These are phyloP conservation scores for Penicillium cataractarum DNA, from an alignment of 495 filamentous ascomycete genomes.

Conservation along the genomic window DNA sequence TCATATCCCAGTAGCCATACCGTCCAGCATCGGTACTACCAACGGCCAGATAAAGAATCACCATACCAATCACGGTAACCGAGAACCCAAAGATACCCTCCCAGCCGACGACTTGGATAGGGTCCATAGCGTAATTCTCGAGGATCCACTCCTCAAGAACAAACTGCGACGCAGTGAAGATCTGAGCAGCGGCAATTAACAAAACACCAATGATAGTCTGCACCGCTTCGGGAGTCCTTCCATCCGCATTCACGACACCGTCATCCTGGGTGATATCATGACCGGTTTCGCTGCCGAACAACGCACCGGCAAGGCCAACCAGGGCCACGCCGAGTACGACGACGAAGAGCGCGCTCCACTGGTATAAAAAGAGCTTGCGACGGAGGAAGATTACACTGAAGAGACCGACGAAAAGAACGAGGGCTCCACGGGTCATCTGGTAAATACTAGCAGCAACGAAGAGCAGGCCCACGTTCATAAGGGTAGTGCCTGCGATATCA, in stretches of 20 bases:
- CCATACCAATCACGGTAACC: conserved; percentile 79
- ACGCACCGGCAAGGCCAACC: conserved; percentile 84
- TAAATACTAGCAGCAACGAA: conserved; percentile 96
- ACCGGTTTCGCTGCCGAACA: conserved; percentile 67
- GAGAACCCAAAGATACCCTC: conserved; percentile 90
- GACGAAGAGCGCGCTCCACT: conserved; percentile 85
- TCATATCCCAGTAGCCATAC: conserved; percentile 86
- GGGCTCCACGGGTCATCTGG: conserved; percentile 95
- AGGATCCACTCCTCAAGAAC: conserved; percentile 94
- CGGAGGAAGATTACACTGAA: conserved; percentile 92
- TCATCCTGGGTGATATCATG: conserved; percentile 44
- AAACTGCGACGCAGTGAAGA: conserved; percentile 96
- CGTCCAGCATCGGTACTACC: conserved; percentile 73
- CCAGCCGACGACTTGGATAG: conserved; percentile 92
- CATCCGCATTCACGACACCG: conserved; percentile 28
- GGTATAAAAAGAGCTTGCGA: conserved; percentile 75
- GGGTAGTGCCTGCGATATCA: conserved; percentile 91
- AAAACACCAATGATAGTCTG: conserved; percentile 79
- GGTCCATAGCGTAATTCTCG: conserved; percentile 85
- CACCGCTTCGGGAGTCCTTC: conserved; percentile 61
- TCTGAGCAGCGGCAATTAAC: conserved; percentile 89
- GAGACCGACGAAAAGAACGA: conserved; percentile 92
- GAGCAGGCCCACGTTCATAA: conserved; percentile 94
- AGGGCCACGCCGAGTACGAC: conserved; percentile 88
- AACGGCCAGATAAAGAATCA: conserved; percentile 74